Evolutionary conservation across 2,329 filamentous ascomycete species (phyloP).

Genomic region (Stachybotrys chartarum): DNA sequence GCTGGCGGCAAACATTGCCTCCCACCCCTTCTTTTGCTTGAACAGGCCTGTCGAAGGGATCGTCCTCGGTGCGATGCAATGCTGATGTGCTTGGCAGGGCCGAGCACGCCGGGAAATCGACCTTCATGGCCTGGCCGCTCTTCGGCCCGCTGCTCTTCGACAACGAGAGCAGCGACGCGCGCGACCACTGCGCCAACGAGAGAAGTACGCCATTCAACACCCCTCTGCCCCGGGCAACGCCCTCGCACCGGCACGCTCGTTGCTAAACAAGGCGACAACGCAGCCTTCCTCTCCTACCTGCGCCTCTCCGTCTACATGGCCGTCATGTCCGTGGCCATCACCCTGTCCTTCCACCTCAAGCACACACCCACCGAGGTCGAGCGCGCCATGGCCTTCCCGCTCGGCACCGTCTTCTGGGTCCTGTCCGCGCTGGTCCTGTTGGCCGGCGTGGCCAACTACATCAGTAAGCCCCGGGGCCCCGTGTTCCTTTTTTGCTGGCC

Average conservation of each 20-base stretch:
- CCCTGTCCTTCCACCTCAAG: conserved; percentile 89
- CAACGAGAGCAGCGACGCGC: conserved; percentile 66
- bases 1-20: too few relatives aligned
- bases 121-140: conserved; percentile 54
- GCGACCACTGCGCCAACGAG: conserved; percentile 76
- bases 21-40: neutral
- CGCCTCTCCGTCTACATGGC: conserved; percentile 86
- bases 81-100: neutral
- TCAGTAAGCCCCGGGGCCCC: conserved; percentile 53
- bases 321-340: conserved; percentile 81
- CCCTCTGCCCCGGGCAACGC: neutral
- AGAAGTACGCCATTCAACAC: conserved; percentile 40
- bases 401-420: conserved; percentile 84
- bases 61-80: too few relatives aligned
- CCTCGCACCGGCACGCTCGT: neutral
- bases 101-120: neutral
- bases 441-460: conserved; percentile 79
- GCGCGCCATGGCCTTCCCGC: conserved; percentile 68
- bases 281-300: conserved; percentile 82
- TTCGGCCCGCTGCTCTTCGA: conserved; percentile 65
- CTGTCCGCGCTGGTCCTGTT: conserved; percentile 70
- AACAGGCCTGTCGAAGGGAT: too few relatives aligned
- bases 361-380: conserved; percentile 63
- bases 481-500: neutral
- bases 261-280: neutral